These are phyloP conservation scores for Saitozyma sp. DNA, from an alignment of 768 basidiomycete genomes.

Conservation along the genomic window DNA sequence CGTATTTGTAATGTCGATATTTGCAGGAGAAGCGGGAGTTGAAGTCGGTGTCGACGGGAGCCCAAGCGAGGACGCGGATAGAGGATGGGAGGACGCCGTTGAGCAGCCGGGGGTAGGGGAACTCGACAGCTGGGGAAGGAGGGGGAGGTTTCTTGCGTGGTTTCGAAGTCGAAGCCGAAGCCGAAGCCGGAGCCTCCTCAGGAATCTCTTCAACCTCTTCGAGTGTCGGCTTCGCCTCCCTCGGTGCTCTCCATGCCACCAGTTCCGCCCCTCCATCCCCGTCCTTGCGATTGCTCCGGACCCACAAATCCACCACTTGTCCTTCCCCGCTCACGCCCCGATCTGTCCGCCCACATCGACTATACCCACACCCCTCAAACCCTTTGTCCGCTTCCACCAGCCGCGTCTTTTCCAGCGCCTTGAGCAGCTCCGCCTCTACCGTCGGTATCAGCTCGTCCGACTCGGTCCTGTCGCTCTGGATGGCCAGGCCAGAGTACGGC, in stretches of 20 bases:
- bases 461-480: constrained; percentile 57
- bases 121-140: constrained; percentile 55
- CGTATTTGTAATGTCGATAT: constrained; percentile 95
- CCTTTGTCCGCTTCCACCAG: constrained; percentile 74
- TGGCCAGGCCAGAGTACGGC: constrained; percentile 87
- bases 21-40: constrained; percentile 85
- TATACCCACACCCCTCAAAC: constrained; percentile 84
- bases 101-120: constrained; percentile 74
- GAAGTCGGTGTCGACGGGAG: constrained; percentile 73
- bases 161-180: neutral
- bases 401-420: constrained; percentile 72
- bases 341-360: constrained; percentile 91
- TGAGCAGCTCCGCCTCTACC: constrained; percentile 82
- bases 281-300: constrained; percentile 62
- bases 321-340: constrained; percentile 90
- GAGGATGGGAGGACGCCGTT: constrained; percentile 86
- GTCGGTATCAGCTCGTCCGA: constrained; percentile 67
- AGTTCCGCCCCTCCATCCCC: constrained; percentile 35
- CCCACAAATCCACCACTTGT: constrained; percentile 89
- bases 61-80: constrained; percentile 91
- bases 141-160: constrained; percentile 1
- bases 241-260: constrained; percentile 20
- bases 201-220: neutral
- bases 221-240: neutral
- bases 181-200: neutral